Evolutionary conservation across 2,329 filamentous ascomycete genomes (phyloP), one percentile per base, ranked within the genome.

Genomic region (Trichophyton simii): DNA sequence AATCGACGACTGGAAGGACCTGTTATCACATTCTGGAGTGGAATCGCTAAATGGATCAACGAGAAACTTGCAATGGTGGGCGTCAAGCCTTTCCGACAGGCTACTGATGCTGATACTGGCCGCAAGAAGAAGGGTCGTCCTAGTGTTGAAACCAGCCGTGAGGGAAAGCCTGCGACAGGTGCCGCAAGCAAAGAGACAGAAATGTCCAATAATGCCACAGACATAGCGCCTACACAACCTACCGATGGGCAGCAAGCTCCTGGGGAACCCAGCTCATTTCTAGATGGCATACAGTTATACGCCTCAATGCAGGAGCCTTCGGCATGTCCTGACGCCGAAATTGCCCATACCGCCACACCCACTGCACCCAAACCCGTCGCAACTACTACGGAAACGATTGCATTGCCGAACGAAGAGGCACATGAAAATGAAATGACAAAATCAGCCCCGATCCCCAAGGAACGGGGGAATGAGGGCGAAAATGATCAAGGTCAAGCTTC

Each of bases 11-110:
- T 97, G 7, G 86, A 92, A 60, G 94, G 94, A 0, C 90, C 94
- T 0, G 89, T 96, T 9, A 86, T 96, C 48, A 89, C 89, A 1
- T 92, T 88, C 73, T 96, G 91, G 87, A 97, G 91, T 72, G 94
- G 92, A n/a, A 83, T 89, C 65, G 88, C 88, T 38, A 84, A 89
- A 67, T 92, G 89, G 82, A 81, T 87, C 61, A 86, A 89, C 68
- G 87, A 87, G 25, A 88, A 86, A 70, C 77, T 91, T 69, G 86
- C 83, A 69, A 82, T 83, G 64, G 81, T 90, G 44, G 88, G 89
- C 46, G 85, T 82, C 66, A 79, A 82, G 64, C 80, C 87, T 42
- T 69, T 76, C 44, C 69, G 68, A 15, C 67, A 67, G 5, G 74
- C 72, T 57, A 65, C 66, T 1, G 73, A 76, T 34, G 70, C 77